phyloP scores from a whole-genome alignment of 1,139 yeast genomes.

The Debaryomycetaceae sp. region DNA sequence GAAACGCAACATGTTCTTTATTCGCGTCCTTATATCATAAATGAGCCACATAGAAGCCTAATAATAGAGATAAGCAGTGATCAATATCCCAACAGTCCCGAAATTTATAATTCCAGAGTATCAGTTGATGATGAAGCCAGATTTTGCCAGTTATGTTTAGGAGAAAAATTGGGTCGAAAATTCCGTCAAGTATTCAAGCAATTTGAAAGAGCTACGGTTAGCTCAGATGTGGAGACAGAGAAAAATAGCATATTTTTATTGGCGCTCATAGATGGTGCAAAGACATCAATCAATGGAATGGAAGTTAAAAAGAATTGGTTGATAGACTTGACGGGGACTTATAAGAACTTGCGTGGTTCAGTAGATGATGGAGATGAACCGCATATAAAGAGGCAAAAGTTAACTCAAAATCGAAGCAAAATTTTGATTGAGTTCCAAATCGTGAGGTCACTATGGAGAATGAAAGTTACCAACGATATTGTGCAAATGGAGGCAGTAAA shows the following conservation, averaged over 20 bases:
- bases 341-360: neutral
- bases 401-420: conserved; percentile 16
- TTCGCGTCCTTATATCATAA: conserved; percentile 52
- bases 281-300: conserved; percentile 32
- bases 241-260: conserved; percentile 19
- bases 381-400: conserved; percentile 13
- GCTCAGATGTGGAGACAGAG: conserved; percentile 14
- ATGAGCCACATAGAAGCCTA: conserved; percentile 43
- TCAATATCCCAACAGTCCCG: conserved; percentile 10
- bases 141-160: conserved; percentile 24
- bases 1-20: conserved; percentile 32
- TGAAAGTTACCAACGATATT: conserved; percentile 21
- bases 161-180: conserved; percentile 21
- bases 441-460: conserved; percentile 32
- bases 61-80: conserved; percentile 50
- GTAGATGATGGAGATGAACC: conserved; percentile 1
- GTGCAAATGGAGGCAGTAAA: conserved; percentile 28
- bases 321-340: conserved; percentile 21
- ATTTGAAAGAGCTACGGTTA: conserved; percentile 17
- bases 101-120: conserved; percentile 25
- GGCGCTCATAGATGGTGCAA: conserved; percentile 25
- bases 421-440: conserved; percentile 35
- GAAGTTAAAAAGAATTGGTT: conserved; percentile 37
- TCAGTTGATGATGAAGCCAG: conserved; percentile 26
- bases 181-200: conserved; percentile 25